Conservation (phyloP, 352 stramenopile species). For the Globisporangium middletonii region DNA sequence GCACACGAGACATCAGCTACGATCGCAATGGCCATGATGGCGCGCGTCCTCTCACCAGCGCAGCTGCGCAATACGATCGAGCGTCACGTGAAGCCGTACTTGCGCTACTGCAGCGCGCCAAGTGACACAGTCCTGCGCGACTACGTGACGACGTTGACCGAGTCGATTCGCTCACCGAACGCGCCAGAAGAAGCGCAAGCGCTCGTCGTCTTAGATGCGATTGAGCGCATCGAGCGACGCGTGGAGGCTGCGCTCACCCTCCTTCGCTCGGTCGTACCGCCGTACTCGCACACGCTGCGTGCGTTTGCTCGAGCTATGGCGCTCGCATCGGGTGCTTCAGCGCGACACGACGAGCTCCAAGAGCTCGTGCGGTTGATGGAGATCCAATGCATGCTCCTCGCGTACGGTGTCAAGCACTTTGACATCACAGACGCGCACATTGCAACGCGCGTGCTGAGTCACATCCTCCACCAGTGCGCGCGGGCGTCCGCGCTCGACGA, state of each 20-base stretch:
- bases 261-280: conserved; percentile 36
- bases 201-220: conserved; percentile 27
- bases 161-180: conserved; percentile 22
- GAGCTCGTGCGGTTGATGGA: conserved; percentile 67
- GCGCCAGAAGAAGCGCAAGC: conserved; percentile 22
- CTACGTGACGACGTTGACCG: conserved; percentile 36
- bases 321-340: conserved; percentile 29
- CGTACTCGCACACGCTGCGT: conserved; percentile 52
- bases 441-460: conserved; percentile 38
- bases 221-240: conserved; percentile 21
- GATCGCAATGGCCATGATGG: conserved; percentile 75
- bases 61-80: conserved; percentile 29
- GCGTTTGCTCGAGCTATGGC: conserved; percentile 27
- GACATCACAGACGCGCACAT: conserved; percentile 43
- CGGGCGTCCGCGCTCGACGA: conserved; percentile 42
- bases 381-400: conserved; percentile 69
- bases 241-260: conserved; percentile 27
- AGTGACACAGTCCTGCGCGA: conserved; percentile 41
- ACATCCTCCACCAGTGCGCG: conserved; percentile 52
- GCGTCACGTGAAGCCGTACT: conserved; percentile 40
- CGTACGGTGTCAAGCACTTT: conserved; percentile 53
- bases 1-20: conserved; percentile 47
- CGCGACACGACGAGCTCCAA: conserved; percentile 42
- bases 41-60: conserved; percentile 33
- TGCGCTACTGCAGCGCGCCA: conserved; percentile 28